A percentile compares a stretch with the other conserved stretches of the same genome.
Conservation (phyloP, 805 yeast genomes). For the Candida wancherniae region DNA sequence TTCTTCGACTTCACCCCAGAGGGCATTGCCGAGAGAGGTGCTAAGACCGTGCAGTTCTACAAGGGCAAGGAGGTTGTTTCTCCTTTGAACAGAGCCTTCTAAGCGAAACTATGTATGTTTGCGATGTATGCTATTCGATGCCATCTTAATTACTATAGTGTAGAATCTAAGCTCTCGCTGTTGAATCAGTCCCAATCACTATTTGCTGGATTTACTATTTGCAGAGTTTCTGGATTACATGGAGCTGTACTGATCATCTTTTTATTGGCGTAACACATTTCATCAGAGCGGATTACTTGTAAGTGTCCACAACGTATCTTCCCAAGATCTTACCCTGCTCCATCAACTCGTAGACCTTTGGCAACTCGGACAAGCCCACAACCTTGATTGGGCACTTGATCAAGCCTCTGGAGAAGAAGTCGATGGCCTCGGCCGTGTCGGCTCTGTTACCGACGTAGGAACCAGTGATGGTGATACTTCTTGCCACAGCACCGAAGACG, state of each 20-base stretch:
- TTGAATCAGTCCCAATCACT: no score
- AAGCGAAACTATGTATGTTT: no score
- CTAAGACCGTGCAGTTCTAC: conserved; percentile 75
- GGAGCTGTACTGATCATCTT: no score
- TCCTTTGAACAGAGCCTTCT: conserved; percentile 78
- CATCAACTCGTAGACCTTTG: conserved; percentile 70
- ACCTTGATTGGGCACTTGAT: conserved; percentile 70
- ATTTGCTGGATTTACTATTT: no score
- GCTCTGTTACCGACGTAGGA: conserved; percentile 88
- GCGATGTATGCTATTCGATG: no score
- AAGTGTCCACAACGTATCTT: conserved; percentile 81
- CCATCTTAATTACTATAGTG: no score
- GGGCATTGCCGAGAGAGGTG: conserved; percentile 84
- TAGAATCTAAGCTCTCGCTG: no score
- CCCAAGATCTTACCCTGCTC: conserved; percentile 81
- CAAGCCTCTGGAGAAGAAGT: conserved; percentile 67
- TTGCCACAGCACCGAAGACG: conserved; percentile 71
- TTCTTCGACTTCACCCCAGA: conserved; percentile 87
- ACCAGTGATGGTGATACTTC: conserved; percentile 67
- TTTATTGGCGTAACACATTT: no score
- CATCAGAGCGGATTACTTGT: conserved; percentile 17
- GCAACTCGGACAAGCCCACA: conserved; percentile 69
- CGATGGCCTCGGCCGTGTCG: conserved; percentile 77
- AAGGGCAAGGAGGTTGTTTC: conserved; percentile 67
- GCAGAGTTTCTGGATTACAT: no score